Evolutionary conservation across 1,284 basidiomycete species (phyloP).

Genomic region (Mixia osmundae): DNA sequence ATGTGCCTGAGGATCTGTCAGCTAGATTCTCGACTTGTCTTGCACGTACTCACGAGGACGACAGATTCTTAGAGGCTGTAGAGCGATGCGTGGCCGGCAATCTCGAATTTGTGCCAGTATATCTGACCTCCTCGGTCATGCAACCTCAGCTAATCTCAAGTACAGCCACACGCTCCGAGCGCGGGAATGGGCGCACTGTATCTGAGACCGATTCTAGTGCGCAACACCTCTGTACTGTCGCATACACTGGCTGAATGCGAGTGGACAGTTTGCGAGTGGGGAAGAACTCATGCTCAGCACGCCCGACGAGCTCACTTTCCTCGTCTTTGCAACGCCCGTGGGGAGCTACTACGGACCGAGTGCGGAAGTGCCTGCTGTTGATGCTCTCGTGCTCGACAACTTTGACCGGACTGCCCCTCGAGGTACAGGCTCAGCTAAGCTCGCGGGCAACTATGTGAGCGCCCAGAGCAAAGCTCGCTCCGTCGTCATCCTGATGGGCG

Average conservation of each 20-base stretch:
- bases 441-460: slow-evolving; percentile 23
- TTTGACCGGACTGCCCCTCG: slow-evolving; percentile 22
- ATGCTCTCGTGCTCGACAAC: slow-evolving; percentile 20
- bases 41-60: too few species aligned
- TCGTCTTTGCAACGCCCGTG: slow-evolving; percentile 22
- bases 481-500: too few species aligned
- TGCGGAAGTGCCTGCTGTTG: slow-evolving; percentile 19
- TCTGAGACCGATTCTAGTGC: slow-evolving; percentile 19
- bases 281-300: slow-evolving; percentile 18
- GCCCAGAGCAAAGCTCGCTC: too few species aligned
- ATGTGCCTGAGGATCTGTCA: slow-evolving; percentile 8
- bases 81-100: slow-evolving; percentile 20
- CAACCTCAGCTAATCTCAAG: neutral
- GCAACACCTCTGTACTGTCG: too few species aligned
- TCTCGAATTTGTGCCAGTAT: slow-evolving; percentile 21
- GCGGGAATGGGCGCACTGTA: slow-evolving; percentile 18
- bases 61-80: slow-evolving; percentile 16
- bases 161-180: slow-evolving; percentile 10
- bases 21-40: neutral
- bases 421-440: slow-evolving; percentile 16
- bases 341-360: slow-evolving; percentile 21
- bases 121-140: too few species aligned
- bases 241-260: too few species aligned
- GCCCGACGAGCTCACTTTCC: slow-evolving; percentile 21
- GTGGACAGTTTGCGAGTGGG: slow-evolving; percentile 19